Evolutionary conservation across 805 yeast species (phyloP).

Genomic region (Candida insectalens): DNA sequence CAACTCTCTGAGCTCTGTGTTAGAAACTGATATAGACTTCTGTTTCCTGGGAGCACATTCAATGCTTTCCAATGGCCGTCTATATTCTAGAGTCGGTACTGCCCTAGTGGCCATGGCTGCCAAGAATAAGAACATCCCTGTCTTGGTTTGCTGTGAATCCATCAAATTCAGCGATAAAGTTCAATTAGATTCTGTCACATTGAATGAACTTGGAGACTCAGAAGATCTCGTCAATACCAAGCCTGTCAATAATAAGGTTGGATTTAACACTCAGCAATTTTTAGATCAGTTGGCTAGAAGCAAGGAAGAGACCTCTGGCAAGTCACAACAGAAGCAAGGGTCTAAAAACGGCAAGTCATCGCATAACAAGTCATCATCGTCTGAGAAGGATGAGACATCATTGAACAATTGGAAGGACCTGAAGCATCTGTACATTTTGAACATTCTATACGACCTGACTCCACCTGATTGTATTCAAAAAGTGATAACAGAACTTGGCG

Average conservation of each 20-base stretch:
- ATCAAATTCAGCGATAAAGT: conserved; percentile 92
- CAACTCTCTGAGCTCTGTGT: conserved; percentile 67
- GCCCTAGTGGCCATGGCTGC: conserved; percentile 91
- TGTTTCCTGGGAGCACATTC: conserved; percentile 96
- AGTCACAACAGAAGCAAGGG: conserved; percentile 15
- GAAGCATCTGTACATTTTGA: conserved; percentile 62
- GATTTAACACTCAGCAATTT: conserved; percentile 59
- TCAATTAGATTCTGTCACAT: conserved; percentile 91
- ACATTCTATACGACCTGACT: conserved; percentile 86
- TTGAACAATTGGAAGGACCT: conserved; percentile 54
- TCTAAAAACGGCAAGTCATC: conserved; percentile 7
- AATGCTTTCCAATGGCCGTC: conserved; percentile 87
- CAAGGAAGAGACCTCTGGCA: conserved; percentile 11
- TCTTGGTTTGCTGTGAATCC: conserved; percentile 90
- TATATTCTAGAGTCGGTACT: conserved; percentile 90
- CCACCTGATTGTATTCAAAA: conserved; percentile 91
- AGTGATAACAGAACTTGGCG: conserved; percentile 92
- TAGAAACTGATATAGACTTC: conserved; percentile 65
- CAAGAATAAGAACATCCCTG: conserved; percentile 81
- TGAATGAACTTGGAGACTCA: conserved; percentile 80
- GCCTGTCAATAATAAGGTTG: conserved; percentile 48
- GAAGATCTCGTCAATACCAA: conserved; percentile 56
- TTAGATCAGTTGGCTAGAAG: conserved; percentile 31
- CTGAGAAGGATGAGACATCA: conserved; percentile 21
- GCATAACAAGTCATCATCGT: conserved; percentile 14